Base-by-base conservation (phyloP, 139 green algal genomes). In the Desmodesmus armatus region DNA sequence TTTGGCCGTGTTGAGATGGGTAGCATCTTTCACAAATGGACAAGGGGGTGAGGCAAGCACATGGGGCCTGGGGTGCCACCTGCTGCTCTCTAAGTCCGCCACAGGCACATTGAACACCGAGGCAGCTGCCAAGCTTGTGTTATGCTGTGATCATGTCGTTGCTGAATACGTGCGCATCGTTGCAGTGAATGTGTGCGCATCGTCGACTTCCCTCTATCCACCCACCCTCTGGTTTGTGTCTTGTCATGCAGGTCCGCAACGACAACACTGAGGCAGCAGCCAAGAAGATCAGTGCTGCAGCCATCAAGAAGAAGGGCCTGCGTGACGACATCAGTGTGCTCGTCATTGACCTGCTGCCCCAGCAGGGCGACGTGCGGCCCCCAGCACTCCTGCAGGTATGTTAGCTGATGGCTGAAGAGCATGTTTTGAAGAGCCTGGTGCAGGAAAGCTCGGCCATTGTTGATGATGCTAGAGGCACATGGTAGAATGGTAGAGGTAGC, bases 321-420 rank as follows among this genome's bases (percentile, higher is more conserved):
- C 80, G 87, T 9, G 92, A 95, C 31, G 92, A 95, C 84, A 89
- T 95, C 44, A 93, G 89, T 17, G 89, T 90, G 35, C 40, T 95
- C 21, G 91, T 95, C 6, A 86, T 94, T 23, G 93, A 96, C 84
- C 91, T 95, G 29, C 66, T 91, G 39, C 87, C 90, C 0, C 33
- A 74, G 1, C 29, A 11, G 3, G 39, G 11, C 1, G 91, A 91
- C 29, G 7, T 31, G 29, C 23, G 47, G 3, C 53, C 69, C 33
- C 79, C 79, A 4, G 74, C 63, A 7, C 73, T 89, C 23, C 60
- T 75, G n/a, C n/a, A n/a, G n/a, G n/a, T 2, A 75, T 72, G 47
- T 53, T 25, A 3, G 41, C 78, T 33, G 33, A 40, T 5, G 55
- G 70, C n/a, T 41, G 41, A 23, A 37, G 76, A 27, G 51, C 51